Base-by-base conservation (phyloP, 805 yeast species). In the Metschnikowia corniflorae region DNA sequence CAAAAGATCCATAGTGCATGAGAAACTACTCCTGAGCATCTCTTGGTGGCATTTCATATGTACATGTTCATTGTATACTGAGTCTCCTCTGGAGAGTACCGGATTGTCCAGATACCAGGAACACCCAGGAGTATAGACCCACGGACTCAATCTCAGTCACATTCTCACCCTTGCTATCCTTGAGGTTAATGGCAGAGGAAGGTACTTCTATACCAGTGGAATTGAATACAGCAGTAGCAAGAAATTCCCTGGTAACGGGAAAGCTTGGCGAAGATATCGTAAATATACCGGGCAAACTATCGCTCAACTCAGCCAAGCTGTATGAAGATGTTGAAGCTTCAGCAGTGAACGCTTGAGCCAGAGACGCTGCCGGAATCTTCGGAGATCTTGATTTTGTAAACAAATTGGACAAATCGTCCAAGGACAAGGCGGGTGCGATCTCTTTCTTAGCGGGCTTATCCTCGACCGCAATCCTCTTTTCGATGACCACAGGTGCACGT, bases 331-430 rank as follows among this genome's bases (percentile, higher is more conserved):
- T 49, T 3, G 51, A 51, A 2, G 47, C 37, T 13, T 50, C 38
- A 13, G 55, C 35, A 20, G 44, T 43, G 34, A 55, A 47, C n/a
- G 24, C 9, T 18, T 31, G 35, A 7, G 39, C 18, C 24, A 46
- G 37, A 2, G 34, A 12, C 2, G 30, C 35, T 7, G 30, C 34
- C 17, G 34, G 30, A 19, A 29, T 18, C 9, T 31, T 36, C n/a
- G 26, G 23, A 16, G 50, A 31, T 30, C 57, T 51, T 58, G 64
- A 57, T 35, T 50, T 48, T 27, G 54, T 48, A 44, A 68, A 65
- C 41, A 68, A 56, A 32, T 33, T 46, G 9, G 68, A 57, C 45
- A 68, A 61, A 39, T 68, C 70, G 33, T 61, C 60, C 38, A 64
- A 51, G 4, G 71, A 61, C 53, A 68, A 47, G 15, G 66, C 63